A percentile compares a stretch with the other conserved stretches of the same genome.
Conservation (phyloP, 2,329 filamentous ascomycete species). For the Colletotrichum sp. region DNA sequence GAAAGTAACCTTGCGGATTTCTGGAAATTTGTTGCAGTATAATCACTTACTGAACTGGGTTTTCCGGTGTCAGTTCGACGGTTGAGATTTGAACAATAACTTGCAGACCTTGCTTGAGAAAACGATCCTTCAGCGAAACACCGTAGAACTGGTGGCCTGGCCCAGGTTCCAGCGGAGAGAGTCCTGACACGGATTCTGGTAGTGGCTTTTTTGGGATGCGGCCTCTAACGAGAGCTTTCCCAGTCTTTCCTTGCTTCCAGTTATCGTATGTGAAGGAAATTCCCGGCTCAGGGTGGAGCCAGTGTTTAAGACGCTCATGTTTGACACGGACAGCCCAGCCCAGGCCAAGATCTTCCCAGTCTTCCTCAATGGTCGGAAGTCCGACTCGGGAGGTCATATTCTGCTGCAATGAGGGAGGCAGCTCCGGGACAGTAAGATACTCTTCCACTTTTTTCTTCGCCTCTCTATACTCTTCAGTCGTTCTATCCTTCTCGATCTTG, state of each 20-base stretch:
- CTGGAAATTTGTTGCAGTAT: not conserved
- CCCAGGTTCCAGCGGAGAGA: not conserved
- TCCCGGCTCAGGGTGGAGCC: not conserved
- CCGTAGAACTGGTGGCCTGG: not conserved
- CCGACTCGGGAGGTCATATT: not conserved
- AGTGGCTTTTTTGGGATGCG: not conserved
- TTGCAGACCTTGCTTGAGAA: not conserved
- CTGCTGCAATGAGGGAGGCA: not conserved
- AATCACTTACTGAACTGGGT: not conserved
- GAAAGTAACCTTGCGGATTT: not conserved
- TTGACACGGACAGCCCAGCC: not conserved
- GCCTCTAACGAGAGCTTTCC: not conserved
- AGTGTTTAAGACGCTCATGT: not conserved
- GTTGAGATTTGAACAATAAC: not conserved
- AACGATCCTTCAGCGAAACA: not conserved
- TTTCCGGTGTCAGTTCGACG: not conserved
- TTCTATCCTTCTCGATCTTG: not conserved
- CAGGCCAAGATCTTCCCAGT: not conserved
- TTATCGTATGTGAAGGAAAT: not conserved
- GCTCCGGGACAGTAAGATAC: not conserved
- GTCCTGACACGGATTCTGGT: rapidly evolving
- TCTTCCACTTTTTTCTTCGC: not conserved
- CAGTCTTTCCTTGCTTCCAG: not conserved
- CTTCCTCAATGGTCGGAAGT: not conserved
- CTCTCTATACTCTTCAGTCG: rapidly evolving